Conservation (phyloP, 2,329 filamentous ascomycete genomes). For the Penicillium sp. region DNA sequence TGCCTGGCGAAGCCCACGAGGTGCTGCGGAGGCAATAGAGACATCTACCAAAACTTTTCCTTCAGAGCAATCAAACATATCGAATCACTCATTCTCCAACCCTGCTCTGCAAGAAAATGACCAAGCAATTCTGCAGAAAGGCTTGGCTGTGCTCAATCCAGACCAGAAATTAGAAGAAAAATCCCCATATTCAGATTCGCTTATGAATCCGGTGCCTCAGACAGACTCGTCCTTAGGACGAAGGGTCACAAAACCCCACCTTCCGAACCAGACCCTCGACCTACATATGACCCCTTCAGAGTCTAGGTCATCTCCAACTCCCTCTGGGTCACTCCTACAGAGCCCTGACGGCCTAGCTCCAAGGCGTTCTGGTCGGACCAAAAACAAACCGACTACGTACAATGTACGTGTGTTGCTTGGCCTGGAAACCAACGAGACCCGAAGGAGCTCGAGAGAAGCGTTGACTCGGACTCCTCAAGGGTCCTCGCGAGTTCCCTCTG, state of each 20-base stretch:
- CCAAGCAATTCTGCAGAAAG: neutral
- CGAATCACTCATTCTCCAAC: neutral
- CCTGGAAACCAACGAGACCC: neutral
- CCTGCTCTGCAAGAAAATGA: neutral
- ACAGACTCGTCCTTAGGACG: neutral
- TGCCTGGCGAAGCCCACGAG: neutral
- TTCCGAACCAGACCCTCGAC: neutral
- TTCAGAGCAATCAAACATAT: neutral
- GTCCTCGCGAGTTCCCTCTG: neutral
- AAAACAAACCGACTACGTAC: constrained; percentile 1
- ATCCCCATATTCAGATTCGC: neutral
- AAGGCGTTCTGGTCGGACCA: neutral
- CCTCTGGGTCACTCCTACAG: neutral
- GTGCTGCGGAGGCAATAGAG: neutral
- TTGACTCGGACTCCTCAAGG: neutral
- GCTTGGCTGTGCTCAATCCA: neutral
- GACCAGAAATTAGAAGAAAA: neutral
- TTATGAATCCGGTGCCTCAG: neutral
- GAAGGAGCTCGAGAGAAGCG: neutral
- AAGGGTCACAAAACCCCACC: neutral
- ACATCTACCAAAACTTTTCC: neutral
- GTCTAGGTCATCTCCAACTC: neutral
- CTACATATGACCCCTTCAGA: neutral
- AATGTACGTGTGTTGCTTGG: constrained; percentile 2
- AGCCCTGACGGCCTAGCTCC: neutral